phyloP scores from a whole-genome alignment of 192 early-diverging fungal genomes.

The Entomortierella beljakovae region DNA sequence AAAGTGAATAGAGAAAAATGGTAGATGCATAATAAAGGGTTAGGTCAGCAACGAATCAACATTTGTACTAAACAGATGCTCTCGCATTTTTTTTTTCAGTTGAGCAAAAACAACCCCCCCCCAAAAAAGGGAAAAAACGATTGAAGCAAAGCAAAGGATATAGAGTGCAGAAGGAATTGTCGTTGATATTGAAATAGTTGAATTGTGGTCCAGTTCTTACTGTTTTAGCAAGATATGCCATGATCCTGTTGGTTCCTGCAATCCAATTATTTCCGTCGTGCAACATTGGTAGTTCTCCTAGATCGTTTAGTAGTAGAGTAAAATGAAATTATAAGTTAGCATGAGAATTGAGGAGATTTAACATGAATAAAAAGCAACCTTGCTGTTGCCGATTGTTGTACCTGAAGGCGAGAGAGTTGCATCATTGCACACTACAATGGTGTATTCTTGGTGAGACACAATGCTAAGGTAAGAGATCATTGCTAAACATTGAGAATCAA shows the following conservation, averaged over 20 bases:
- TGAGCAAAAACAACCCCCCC: constrained; percentile 1
- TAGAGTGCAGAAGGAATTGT: neutral
- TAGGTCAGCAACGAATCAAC: constrained; percentile 12
- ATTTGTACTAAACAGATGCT: too few species aligned
- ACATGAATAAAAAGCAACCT: neutral
- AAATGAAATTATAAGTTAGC: neutral
- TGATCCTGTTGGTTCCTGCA: constrained; percentile 61
- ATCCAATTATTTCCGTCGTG: constrained; percentile 69
- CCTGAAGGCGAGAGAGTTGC: neutral
- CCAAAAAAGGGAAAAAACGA: neutral
- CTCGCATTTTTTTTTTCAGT: too few species aligned
- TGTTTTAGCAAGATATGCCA: constrained; percentile 57
- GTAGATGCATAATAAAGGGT: constrained; percentile 7
- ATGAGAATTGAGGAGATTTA: neutral
- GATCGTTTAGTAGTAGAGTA: neutral
- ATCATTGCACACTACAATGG: constrained; percentile 53
- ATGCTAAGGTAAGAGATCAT: constrained; percentile 72
- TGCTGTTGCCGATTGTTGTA: neutral
- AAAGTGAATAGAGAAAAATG: constrained; percentile 4
- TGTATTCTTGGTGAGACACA: constrained; percentile 63
- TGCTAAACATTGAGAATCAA: constrained; percentile 79
- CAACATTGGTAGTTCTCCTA: constrained; percentile 80
- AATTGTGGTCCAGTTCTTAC: too few species aligned
- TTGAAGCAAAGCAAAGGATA: neutral
- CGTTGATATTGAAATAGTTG: neutral